phyloP scores from a whole-genome alignment of 441 rosid species.

The Corymbia citriodora region DNA sequence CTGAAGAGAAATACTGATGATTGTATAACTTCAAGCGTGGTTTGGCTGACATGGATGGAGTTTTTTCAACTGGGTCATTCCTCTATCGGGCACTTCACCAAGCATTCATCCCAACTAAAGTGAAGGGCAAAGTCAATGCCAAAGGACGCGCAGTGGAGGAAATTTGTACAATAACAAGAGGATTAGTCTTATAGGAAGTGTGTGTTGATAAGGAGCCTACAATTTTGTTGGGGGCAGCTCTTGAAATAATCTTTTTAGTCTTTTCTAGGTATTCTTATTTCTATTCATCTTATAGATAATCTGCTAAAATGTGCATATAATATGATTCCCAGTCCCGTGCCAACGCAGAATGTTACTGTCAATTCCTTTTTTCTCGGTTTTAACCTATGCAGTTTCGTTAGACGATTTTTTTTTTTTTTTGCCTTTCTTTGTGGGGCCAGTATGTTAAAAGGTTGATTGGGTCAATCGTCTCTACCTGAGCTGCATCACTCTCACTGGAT shows the following conservation, averaged over 20 bases:
- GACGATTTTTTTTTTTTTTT: not conserved
- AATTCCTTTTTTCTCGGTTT: not conserved
- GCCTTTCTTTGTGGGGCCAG: not conserved
- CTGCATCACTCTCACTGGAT: not conserved
- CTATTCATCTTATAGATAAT: not conserved
- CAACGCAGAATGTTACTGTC: not conserved
- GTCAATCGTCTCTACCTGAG: not conserved
- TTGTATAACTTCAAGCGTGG: not conserved
- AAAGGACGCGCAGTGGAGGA: not conserved
- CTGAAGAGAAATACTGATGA: slow-evolving; percentile 16
- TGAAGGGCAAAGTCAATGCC: not conserved
- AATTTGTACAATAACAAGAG: not conserved
- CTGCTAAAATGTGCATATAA: not conserved
- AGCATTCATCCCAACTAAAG: not conserved
- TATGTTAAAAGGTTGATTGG: not conserved
- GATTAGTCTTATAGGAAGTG: not conserved
- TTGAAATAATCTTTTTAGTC: not conserved
- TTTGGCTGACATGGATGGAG: not conserved
- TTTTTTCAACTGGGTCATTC: not conserved
- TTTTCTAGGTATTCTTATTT: not conserved
- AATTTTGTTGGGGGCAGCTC: not conserved
- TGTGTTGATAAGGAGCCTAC: not conserved
- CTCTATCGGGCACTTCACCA: not conserved
- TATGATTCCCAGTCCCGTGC: not conserved
- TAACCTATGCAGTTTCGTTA: not conserved